Percentiles rank a stretch among this genome's conserved stretches.
These are phyloP conservation scores for Phytophthora tentaculata DNA, from an alignment of 352 stramenopile genomes.

Conservation along the genomic window DNA sequence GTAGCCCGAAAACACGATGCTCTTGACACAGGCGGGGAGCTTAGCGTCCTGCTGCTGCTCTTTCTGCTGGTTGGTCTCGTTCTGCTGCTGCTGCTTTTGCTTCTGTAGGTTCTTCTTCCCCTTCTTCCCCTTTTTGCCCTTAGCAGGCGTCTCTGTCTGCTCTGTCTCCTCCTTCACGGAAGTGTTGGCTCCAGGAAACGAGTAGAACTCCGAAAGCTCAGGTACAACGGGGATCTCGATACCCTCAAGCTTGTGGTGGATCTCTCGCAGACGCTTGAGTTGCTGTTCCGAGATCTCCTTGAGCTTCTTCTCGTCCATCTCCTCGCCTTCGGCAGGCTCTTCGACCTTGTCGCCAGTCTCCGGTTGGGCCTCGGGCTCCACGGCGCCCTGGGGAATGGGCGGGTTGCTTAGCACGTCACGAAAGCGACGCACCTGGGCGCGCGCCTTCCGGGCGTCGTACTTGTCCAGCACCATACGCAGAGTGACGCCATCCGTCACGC, in stretches of 20 bases:
- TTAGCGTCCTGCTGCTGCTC: conserved; percentile 56
- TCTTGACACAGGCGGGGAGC: conserved; percentile 87
- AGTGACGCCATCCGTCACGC: conserved; percentile 62
- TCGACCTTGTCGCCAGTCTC: conserved; percentile 29
- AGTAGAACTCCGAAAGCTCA: conserved; percentile 77
- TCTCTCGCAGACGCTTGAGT: conserved; percentile 78
- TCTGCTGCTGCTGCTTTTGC: conserved; percentile 32
- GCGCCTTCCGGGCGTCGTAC: conserved; percentile 88
- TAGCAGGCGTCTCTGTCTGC: conserved; percentile 33
- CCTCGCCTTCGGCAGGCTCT: conserved; percentile 19
- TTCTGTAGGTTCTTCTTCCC: conserved; percentile 47
- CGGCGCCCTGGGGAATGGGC: conserved; percentile 67
- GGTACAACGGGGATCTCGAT: conserved; percentile 71
- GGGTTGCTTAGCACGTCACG: conserved; percentile 85
- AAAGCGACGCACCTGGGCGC: conserved; percentile 82
- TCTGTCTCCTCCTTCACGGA: conserved; percentile 19
- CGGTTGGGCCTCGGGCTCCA: conserved; percentile 32
- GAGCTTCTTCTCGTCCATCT: conserved; percentile 59
- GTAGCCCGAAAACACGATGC: conserved; percentile 94
- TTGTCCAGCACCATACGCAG: conserved; percentile 88
- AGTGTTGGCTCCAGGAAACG: conserved; percentile 33
- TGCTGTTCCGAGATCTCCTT: conserved; percentile 85
- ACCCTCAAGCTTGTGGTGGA: conserved; percentile 83
- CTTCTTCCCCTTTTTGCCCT: conserved; percentile 49
- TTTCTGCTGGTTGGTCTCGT: conserved; percentile 38